These are phyloP conservation scores for Pseudogymnoascus sp. DNA, from an alignment of 2,329 filamentous ascomycete genomes.

Conservation along the genomic window DNA sequence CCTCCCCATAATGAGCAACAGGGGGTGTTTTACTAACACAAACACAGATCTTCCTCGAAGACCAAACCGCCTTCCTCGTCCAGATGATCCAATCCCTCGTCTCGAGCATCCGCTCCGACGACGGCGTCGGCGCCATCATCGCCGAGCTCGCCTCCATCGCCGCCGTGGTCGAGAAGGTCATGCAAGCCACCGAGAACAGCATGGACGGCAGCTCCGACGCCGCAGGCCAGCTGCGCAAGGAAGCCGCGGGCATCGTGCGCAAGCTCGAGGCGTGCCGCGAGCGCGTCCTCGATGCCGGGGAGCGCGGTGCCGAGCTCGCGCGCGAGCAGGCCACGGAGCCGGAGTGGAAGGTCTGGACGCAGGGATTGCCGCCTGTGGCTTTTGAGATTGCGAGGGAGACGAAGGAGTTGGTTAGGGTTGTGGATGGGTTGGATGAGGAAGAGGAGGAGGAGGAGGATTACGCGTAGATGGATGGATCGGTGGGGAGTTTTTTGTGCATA, in stretches of 20 bases:
- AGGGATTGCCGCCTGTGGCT: constrained; percentile 71
- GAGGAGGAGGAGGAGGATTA: constrained; percentile 3
- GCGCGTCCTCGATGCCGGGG: constrained; percentile 55
- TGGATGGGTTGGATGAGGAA: constrained; percentile 30
- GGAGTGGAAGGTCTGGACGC: constrained; percentile 57
- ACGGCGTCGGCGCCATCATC: constrained; percentile 55
- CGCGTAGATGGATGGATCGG: neutral
- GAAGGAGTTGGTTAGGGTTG: constrained; percentile 58
- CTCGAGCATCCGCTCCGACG: constrained; percentile 58
- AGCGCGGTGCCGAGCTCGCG: constrained; percentile 53
- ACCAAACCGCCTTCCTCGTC: constrained; percentile 71
- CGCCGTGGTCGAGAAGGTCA: constrained; percentile 61
- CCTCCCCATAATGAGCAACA: neutral
- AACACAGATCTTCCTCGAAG: constrained; percentile 65
- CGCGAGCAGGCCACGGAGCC: constrained; percentile 44
- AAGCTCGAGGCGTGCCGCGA: constrained; percentile 56
- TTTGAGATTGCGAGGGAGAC: constrained; percentile 78
- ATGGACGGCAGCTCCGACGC: constrained; percentile 38
- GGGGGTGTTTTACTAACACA: constrained; percentile 17
- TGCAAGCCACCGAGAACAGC: constrained; percentile 54
- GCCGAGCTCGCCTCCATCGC: constrained; percentile 65
- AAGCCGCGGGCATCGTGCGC: constrained; percentile 41
- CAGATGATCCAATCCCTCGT: constrained; percentile 78
- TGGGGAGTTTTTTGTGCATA: neutral
- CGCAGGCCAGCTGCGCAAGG: constrained; percentile 44